Conservation (phyloP, 2,329 filamentous ascomycete species). For the Parastagonospora nodorum region DNA sequence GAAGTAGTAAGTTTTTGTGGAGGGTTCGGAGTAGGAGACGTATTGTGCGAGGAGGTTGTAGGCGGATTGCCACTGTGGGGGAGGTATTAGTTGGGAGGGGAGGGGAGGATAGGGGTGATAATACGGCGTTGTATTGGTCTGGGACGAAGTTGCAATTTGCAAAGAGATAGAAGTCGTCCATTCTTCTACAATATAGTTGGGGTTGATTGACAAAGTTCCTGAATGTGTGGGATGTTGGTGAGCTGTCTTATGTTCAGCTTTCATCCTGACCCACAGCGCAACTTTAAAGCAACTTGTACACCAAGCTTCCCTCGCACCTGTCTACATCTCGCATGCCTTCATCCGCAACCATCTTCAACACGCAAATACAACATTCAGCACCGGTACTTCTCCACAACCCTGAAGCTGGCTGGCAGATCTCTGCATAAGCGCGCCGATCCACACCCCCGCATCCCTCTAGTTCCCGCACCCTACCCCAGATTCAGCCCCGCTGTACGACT, state of each 20-base stretch:
- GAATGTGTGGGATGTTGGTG: too few relatives aligned
- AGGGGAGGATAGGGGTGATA: not conserved
- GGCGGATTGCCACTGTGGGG: slow-evolving; percentile 47
- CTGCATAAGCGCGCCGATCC: slow-evolving; percentile 16
- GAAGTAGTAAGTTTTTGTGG: slow-evolving; percentile 52
- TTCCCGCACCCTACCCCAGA: slow-evolving; percentile 21
- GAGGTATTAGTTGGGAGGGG: not conserved
- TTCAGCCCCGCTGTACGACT: slow-evolving; percentile 1
- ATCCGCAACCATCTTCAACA: too few relatives aligned
- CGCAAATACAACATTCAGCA: too few relatives aligned
- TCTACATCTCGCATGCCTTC: too few relatives aligned
- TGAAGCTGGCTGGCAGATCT: not conserved
- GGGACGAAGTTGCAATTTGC: slow-evolving; percentile 48
- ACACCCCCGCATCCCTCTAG: slow-evolving; percentile 7
- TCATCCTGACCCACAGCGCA: too few relatives aligned
- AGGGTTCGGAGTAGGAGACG: slow-evolving; percentile 42
- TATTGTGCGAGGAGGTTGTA: slow-evolving; percentile 48
- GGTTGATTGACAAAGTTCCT: too few relatives aligned
- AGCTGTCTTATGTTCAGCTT: too few relatives aligned
- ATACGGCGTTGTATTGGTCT: slow-evolving; percentile 42
- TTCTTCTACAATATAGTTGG: too few relatives aligned
- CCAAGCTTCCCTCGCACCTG: too few relatives aligned
- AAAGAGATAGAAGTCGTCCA: slow-evolving; percentile 33
- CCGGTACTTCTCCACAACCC: too few relatives aligned
- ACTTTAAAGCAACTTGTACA: too few relatives aligned